A percentile compares a stretch with the other conserved stretches of the same genome.
phyloP scores from a whole-genome alignment of 352 stramenopile species.

The Thalassiosira hispida region DNA sequence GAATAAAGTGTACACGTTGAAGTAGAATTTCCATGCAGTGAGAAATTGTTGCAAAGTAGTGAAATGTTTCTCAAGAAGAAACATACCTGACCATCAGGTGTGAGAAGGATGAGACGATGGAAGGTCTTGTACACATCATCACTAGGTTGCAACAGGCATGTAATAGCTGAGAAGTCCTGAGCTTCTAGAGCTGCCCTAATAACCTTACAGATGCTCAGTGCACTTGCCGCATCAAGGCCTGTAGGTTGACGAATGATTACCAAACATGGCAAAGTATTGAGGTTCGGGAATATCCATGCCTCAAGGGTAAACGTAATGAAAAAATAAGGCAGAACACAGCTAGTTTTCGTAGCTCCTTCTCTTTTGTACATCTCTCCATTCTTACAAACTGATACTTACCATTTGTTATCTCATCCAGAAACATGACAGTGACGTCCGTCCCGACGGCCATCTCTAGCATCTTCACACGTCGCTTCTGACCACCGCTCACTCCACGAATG shows the following conservation, averaged over 20 bases:
- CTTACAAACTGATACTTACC: neutral
- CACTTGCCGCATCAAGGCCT: neutral
- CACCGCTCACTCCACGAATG: slow-evolving; percentile 90
- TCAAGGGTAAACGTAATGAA: too few relatives aligned
- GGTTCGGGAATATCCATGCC: too few relatives aligned
- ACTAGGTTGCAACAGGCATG: slow-evolving; percentile 9
- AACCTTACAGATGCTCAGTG: too few relatives aligned
- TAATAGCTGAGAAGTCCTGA: neutral
- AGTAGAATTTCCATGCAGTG: too few relatives aligned
- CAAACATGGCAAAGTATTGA: neutral
- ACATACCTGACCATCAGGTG: neutral
- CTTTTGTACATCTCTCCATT: too few relatives aligned
- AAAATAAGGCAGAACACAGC: too few relatives aligned
- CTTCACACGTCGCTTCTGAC: slow-evolving; percentile 90
- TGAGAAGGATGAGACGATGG: slow-evolving; percentile 17
- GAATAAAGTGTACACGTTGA: too few relatives aligned
- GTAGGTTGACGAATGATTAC: neutral
- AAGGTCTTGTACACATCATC: slow-evolving; percentile 11
- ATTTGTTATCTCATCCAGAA: slow-evolving; percentile 52
- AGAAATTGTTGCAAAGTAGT: too few relatives aligned
- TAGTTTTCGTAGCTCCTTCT: too few relatives aligned
- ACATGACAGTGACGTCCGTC: slow-evolving; percentile 85
- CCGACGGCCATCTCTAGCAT: slow-evolving; percentile 88
- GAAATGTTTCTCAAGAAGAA: too few relatives aligned
- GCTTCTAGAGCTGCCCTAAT: neutral